Percentiles rank a stretch among this genome's conserved stretches.
Evolutionary conservation across 2,329 filamentous ascomycete genomes (phyloP).

Genomic region (Lachnellula occidentalis): DNA sequence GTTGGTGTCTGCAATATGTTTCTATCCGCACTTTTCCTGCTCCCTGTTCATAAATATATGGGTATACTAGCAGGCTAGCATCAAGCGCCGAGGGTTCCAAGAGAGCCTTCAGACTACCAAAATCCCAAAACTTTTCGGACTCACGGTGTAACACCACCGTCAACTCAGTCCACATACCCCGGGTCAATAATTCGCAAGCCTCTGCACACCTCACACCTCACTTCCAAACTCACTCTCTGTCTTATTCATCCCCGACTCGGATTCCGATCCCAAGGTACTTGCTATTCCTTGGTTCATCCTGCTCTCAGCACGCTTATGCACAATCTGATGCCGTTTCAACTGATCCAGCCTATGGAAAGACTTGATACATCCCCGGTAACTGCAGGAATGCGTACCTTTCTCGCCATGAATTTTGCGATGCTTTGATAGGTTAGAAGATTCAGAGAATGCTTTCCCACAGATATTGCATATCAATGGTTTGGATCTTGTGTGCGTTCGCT

Average conservation of each 20-base stretch:
- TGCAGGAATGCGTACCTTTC: slow-evolving; percentile 46
- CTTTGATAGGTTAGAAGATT: slow-evolving; percentile 63
- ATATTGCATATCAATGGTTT: slow-evolving; percentile 56
- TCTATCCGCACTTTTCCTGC: too few species aligned
- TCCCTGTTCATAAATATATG: too few species aligned
- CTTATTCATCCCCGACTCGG: background rate
- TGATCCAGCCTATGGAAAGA: slow-evolving; percentile 57
- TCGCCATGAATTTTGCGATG: slow-evolving; percentile 57
- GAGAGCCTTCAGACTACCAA: background rate
- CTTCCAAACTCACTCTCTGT: slow-evolving; percentile 6
- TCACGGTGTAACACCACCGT: too few species aligned
- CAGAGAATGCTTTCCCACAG: slow-evolving; percentile 55
- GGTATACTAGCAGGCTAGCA: too few species aligned
- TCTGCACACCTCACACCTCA: background rate
- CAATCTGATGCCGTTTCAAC: slow-evolving; percentile 48
- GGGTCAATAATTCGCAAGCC: background rate
- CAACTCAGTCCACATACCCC: too few species aligned
- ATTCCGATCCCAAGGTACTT: slow-evolving; percentile 17
- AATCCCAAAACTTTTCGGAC: too few species aligned
- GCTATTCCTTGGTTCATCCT: slow-evolving; percentile 14
- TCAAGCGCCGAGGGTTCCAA: background rate
- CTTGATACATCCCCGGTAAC: slow-evolving; percentile 44
- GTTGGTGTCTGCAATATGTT: too few species aligned
- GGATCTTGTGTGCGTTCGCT: slow-evolving; percentile 58
- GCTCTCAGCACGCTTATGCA: slow-evolving; percentile 22